Base-by-base conservation (phyloP, 441 rosid genomes). In the Brassica balearica region DNA sequence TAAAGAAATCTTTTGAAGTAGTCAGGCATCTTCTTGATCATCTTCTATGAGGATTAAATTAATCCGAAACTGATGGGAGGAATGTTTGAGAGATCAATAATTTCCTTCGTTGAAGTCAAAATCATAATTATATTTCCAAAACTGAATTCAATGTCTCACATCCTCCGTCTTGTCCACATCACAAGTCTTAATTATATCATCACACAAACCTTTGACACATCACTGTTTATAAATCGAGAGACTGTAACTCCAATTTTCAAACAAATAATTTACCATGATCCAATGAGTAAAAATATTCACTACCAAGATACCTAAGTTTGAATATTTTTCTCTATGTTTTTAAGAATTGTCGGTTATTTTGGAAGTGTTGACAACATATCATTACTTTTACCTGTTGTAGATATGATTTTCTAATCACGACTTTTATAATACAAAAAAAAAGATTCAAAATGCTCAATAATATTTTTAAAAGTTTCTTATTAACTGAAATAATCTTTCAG, bases 81-180 rank as follows among this genome's bases (percentile, higher is more conserved):
- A 80, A 75, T 80, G 59, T 80, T 69, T 75, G 76, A 29, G 74
- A 63, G 41, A 69, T 72, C 10, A 55, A 15, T 55, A 59, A 73
- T 38, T 17, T 36, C 43, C 43, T 36, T 9, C 43, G 43, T 36
- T 36, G 10, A 36, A 36, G 82, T 79, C 82, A 74, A 69, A 15
- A 79, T 53, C 77, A 71, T 79, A 79, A 79, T 79, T 27, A 73
- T 73, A 15, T 6, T 65, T 48, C 43, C 77, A 63, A 72, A 78
- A 61, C 58, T 60, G 58, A 68, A 79, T 73, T 34, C 14, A 73
- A 15, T 73, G 65, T 78, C 65, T 73, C 73, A 51, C 65, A 48
- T 62, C 67, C 38, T 36, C 38, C 32, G 78, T 27, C 77, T 73
- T 62, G 75, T 79, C 82, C 2, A 25, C 77, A 60, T 78, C 77